Conservation (phyloP, 768 basidiomycete species). For the Suillus variegatus region DNA sequence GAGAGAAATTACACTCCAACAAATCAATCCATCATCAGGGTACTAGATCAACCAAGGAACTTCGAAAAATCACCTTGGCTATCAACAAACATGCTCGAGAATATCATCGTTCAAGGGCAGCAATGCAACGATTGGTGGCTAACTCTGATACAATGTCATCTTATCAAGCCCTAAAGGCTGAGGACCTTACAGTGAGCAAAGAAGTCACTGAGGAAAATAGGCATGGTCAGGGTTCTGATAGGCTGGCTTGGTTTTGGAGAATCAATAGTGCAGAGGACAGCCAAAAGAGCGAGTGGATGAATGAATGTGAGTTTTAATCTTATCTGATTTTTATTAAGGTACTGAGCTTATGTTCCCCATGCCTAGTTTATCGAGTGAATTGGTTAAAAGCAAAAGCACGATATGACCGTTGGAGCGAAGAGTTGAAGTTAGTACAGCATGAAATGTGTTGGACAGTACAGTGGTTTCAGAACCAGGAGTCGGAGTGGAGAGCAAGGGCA, state of each 20-base stretch:
- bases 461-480: slow-evolving; percentile 11
- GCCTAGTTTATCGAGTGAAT: slow-evolving; percentile 6
- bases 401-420: slow-evolving; percentile 20
- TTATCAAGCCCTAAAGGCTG: not conserved
- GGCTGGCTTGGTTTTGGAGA: slow-evolving; percentile 9
- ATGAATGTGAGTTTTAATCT: not conserved
- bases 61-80: not conserved
- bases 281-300: slow-evolving; percentile 2
- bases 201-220: slow-evolving; percentile 13
- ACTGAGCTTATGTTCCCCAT: not conserved
- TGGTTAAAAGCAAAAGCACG: slow-evolving; percentile 18
- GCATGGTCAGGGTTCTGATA: slow-evolving; percentile 10
- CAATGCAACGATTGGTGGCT: not conserved
- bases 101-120: not conserved
- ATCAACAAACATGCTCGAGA: slow-evolving; percentile 7
- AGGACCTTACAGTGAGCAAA: slow-evolving; percentile 11
- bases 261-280: not conserved
- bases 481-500: not conserved
- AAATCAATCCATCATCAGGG: not conserved
- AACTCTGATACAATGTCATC: not conserved
- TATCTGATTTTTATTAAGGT: not conserved
- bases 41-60: slow-evolving; percentile 6
- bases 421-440: slow-evolving; percentile 16
- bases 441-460: slow-evolving; percentile 21
- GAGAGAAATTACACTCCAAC: too few species aligned